A percentile compares a stretch with the other conserved stretches of the same genome.
These are phyloP conservation scores for Claviceps purpurea DNA, from an alignment of 2,329 filamentous ascomycete species.

Conservation along the genomic window DNA sequence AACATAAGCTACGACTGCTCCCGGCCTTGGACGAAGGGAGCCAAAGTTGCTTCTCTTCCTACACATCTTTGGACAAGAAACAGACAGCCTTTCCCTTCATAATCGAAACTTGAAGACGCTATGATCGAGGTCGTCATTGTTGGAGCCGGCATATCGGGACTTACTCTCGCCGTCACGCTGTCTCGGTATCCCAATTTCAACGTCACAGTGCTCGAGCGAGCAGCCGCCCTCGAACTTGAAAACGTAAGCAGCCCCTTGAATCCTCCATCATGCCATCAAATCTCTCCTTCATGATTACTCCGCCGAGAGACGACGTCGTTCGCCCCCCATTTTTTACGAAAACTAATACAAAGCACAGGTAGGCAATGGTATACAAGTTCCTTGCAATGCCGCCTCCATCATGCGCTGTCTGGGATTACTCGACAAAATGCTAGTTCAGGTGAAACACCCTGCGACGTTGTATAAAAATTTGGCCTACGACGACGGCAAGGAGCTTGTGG, in stretches of 20 bases:
- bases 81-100: neutral
- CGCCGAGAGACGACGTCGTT: too few relatives aligned
- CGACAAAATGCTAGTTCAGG: slow-evolving; percentile 4
- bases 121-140: slow-evolving; percentile 7
- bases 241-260: neutral
- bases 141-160: slow-evolving; percentile 9
- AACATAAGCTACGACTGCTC: neutral
- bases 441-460: neutral
- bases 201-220: slow-evolving; percentile 7
- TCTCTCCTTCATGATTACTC: neutral
- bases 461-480: slow-evolving; percentile 1
- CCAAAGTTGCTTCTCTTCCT: neutral
- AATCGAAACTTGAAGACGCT: neutral
- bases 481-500: slow-evolving; percentile 2
- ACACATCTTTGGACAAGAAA: neutral
- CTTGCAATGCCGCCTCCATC: slow-evolving; percentile 9
- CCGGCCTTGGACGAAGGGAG: neutral
- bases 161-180: slow-evolving; percentile 6
- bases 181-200: slow-evolving; percentile 1
- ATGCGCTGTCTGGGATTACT: slow-evolving; percentile 9
- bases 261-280: neutral
- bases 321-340: neutral
- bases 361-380: slow-evolving; percentile 10
- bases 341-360: slow-evolving; percentile 2
- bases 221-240: neutral